Percentiles rank a stretch among this genome's conserved stretches.
phyloP scores from a whole-genome alignment of 805 yeast species.

The Yamadazyma laniorum region DNA sequence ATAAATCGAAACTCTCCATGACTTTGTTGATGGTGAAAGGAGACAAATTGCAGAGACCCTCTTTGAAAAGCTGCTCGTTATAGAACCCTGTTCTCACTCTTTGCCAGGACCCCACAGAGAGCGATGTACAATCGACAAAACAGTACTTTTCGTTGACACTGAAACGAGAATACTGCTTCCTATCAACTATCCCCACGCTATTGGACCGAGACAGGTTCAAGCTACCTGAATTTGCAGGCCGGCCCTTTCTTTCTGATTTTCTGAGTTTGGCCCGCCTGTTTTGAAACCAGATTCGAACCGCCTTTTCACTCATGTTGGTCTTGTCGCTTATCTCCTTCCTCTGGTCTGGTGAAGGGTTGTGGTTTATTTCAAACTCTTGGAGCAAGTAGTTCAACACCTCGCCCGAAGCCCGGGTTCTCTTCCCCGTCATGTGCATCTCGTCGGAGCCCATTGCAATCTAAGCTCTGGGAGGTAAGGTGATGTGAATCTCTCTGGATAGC shows the following conservation, averaged over 20 bases:
- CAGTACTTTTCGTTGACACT: constrained; percentile 62
- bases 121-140: constrained; percentile 63
- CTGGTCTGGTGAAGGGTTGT: constrained; percentile 72
- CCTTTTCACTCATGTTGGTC: constrained; percentile 82
- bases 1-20: constrained; percentile 67
- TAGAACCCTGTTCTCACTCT: constrained; percentile 64
- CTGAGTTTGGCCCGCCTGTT: constrained; percentile 78
- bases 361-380: constrained; percentile 65
- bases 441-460: constrained; percentile 5
- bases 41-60: constrained; percentile 56
- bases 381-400: constrained; percentile 70
- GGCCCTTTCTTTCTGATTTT: constrained; percentile 55
- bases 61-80: constrained; percentile 39
- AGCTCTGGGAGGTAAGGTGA: too few relatives aligned
- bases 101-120: constrained; percentile 81
- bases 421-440: constrained; percentile 4
- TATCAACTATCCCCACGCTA: constrained; percentile 14
- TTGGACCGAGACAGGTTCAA: constrained; percentile 24
- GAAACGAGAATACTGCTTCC: constrained; percentile 19
- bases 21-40: constrained; percentile 63
- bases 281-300: constrained; percentile 92
- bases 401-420: constrained; percentile 72
- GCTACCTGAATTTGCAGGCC: constrained; percentile 14
- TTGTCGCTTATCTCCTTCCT: constrained; percentile 66
- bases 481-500: too few relatives aligned